Base-by-base conservation (phyloP, 2,329 filamentous ascomycete genomes). In the Diaporthe citrichinensis region DNA sequence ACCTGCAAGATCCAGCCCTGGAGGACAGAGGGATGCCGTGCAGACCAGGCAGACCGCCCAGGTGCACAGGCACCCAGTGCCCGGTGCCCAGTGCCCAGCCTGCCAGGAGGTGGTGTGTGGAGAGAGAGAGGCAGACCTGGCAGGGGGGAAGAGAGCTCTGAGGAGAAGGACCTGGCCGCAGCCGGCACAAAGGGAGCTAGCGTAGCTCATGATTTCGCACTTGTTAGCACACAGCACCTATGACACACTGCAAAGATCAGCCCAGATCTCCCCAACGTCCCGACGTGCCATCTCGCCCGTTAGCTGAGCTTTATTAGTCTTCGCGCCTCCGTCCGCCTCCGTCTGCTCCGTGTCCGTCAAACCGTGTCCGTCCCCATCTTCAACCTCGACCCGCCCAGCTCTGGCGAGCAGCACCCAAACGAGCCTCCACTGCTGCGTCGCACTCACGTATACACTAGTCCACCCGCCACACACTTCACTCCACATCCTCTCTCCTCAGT, bases 171-270 rank as follows among this genome's bases (percentile, higher is more conserved):
- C n/a, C 36, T 41, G 39, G 59, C 59, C 25, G 39, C 39, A 46
- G 65, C 62, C 62, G 53, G 46, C 46, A 53, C 65, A 69, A 69
- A 55, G 65, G 65, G n/a, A 69, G 65, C 49, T 69, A 69, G 65
- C 65, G 65, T 39, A 31, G 49, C 65, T 28, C 34, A 15, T 39
- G 65, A 39, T 68, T 68, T 34, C 46, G 65, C 46, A 68, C 65
- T 53, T 23, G 8, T 36, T 10, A 68, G 44, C 39, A 46, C 41
- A 65, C 61, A 34, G 41, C 41, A 65, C 58, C 36, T 61, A 61
- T 61, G 57, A 61, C 61, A 65, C 61, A 49, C 41, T 67, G 44
- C 62, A 17, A 23, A 25, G 34, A 69, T 69, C 65, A 69, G 65
- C 65, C 65, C 65, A 69, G 31, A 69, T 55, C 61, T 49, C 61